Evolutionary conservation across 2,329 filamentous ascomycete genomes (phyloP).

Genomic region (Pestalotiopsis sp.): DNA sequence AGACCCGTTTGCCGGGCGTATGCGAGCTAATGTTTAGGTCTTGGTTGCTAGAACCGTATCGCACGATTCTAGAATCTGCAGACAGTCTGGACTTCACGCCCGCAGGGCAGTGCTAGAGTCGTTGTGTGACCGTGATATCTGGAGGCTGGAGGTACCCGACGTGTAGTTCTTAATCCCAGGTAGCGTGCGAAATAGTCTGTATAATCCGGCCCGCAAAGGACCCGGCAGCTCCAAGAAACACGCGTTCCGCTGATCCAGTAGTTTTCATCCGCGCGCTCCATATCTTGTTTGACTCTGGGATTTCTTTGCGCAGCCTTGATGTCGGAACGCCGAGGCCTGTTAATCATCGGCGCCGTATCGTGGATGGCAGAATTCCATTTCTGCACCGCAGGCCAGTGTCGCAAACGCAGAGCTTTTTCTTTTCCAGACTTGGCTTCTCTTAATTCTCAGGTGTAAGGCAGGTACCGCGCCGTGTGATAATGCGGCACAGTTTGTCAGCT

Average conservation of each 20-base stretch:
- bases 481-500: background rate
- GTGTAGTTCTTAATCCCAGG: background rate
- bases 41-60: background rate
- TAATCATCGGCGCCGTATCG: background rate
- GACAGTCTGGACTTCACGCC: background rate
- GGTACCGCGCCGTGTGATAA: background rate
- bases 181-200: background rate
- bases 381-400: background rate
- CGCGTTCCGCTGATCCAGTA: slow-evolving; percentile 8
- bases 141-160: background rate
- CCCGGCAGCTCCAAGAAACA: slow-evolving; percentile 1
- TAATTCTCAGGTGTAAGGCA: background rate
- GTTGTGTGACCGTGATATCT: background rate
- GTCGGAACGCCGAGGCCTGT: background rate
- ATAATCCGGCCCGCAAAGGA: background rate
- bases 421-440: background rate
- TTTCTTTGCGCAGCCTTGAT: background rate
- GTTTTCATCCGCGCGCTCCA: slow-evolving; percentile 1
- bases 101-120: background rate
- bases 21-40: background rate
- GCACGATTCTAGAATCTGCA: background rate
- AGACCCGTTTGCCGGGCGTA: no score
- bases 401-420: background rate
- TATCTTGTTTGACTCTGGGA: background rate
- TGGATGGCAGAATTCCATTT: background rate